Evolutionary conservation across 2,329 filamentous ascomycete genomes (phyloP).

Genomic region (Trichoderma simmonsii): DNA sequence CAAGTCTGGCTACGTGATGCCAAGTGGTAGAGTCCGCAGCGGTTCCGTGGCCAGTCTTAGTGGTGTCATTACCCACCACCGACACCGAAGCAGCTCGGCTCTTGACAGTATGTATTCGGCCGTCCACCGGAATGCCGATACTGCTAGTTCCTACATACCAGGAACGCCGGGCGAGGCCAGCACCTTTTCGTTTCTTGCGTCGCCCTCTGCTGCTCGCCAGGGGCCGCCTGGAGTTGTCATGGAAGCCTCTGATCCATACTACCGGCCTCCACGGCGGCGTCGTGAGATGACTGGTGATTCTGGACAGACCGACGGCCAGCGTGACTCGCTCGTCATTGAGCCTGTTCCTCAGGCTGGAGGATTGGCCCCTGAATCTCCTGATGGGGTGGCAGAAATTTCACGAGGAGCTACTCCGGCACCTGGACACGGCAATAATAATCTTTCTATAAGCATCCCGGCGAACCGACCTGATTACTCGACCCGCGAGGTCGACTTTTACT

Average conservation of each 20-base stretch:
- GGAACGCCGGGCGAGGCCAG: slow-evolving; percentile 71
- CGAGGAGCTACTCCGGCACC: slow-evolving; percentile 45
- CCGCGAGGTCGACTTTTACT: slow-evolving; percentile 95
- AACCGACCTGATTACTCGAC: slow-evolving; percentile 83
- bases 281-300: slow-evolving; percentile 55
- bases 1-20: slow-evolving; percentile 57
- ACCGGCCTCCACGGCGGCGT: slow-evolving; percentile 75
- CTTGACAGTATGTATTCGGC: slow-evolving; percentile 49
- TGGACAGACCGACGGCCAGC: slow-evolving; percentile 31
- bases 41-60: slow-evolving; percentile 60
- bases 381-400: slow-evolving; percentile 39
- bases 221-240: slow-evolving; percentile 42
- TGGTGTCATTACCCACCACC: slow-evolving; percentile 42
- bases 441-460: slow-evolving; percentile 42
- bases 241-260: slow-evolving; percentile 73
- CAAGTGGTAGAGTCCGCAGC: slow-evolving; percentile 55
- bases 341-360: slow-evolving; percentile 37
- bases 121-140: slow-evolving; percentile 49
- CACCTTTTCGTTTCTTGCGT: slow-evolving; percentile 68
- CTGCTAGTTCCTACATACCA: slow-evolving; percentile 64
- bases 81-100: slow-evolving; percentile 53
- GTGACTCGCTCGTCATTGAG: slow-evolving; percentile 32
- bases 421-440: slow-evolving; percentile 28
- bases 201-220: slow-evolving; percentile 50
- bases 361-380: slow-evolving; percentile 33